Evolutionary conservation across 2,329 filamentous ascomycete genomes (phyloP).

Genomic region (Ceratocystis colombiana): DNA sequence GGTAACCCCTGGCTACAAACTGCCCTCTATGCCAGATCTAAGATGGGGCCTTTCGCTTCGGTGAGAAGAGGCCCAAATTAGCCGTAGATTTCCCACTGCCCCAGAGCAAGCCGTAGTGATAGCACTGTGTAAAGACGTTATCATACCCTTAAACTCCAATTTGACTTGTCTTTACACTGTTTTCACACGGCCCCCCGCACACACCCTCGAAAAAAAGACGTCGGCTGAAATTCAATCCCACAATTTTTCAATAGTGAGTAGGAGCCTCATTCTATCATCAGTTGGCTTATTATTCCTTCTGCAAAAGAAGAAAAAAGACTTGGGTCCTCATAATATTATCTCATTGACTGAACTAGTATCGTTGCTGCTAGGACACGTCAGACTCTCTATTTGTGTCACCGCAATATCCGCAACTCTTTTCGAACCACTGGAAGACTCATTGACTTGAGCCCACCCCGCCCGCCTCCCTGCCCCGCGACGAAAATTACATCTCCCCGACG

Average conservation of each 20-base stretch:
- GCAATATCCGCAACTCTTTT: slow-evolving; percentile 14
- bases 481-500: slow-evolving; percentile 19
- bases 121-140: slow-evolving; percentile 17
- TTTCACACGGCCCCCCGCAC: slow-evolving; percentile 22
- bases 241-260: slow-evolving; percentile 19
- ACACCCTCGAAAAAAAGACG: slow-evolving; percentile 24
- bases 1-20: slow-evolving; percentile 19
- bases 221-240: slow-evolving; percentile 23
- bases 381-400: slow-evolving; percentile 1
- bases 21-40: not conserved
- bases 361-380: not conserved
- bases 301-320: not conserved
- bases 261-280: slow-evolving; percentile 11
- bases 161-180: slow-evolving; percentile 8
- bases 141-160: not conserved
- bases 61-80: slow-evolving; percentile 13
- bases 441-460: slow-evolving; percentile 23
- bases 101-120: not conserved
- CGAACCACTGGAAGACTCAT: slow-evolving; percentile 5
- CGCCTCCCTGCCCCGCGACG: slow-evolving; percentile 19
- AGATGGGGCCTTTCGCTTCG: slow-evolving; percentile 11
- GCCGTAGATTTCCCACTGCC: slow-evolving; percentile 19
- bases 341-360: not conserved
- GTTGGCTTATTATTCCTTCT: slow-evolving; percentile 3
- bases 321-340: not conserved